Conservation (phyloP, 164 flowering plant genomes). For the Cinnamomum micranthum region DNA sequence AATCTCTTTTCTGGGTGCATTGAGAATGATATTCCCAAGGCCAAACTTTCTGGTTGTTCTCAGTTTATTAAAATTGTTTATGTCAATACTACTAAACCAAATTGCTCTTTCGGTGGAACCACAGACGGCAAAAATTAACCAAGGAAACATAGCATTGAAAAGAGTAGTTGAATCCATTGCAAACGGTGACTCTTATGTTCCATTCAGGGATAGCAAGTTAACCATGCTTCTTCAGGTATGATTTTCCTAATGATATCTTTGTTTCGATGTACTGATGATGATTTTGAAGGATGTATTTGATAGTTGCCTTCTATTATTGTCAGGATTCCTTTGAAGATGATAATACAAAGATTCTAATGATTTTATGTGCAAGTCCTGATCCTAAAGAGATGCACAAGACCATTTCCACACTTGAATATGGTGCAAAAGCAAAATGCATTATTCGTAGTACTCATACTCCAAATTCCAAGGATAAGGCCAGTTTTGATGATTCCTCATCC, state of each 20-base stretch:
- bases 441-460: constrained; percentile 89
- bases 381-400: constrained; percentile 94
- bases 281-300: background rate
- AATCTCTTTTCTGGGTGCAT: background rate
- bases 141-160: constrained; percentile 90
- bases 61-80: background rate
- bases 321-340: constrained; percentile 98
- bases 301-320: background rate
- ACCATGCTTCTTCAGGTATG: constrained; percentile 96
- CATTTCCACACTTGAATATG: constrained; percentile 86
- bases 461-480: constrained; percentile 43
- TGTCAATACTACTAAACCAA: background rate
- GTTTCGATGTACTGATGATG: background rate
- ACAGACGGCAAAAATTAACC: constrained; percentile 96
- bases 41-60: background rate
- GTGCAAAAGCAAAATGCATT: constrained; percentile 98
- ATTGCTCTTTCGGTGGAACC: constrained; percentile 8
- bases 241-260: constrained; percentile 1
- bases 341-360: constrained; percentile 91
- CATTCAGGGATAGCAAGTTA: constrained; percentile 93
- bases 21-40: no score
- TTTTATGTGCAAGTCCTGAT: constrained; percentile 93
- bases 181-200: constrained; percentile 96
- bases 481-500: constrained; percentile 64
- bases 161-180: constrained; percentile 98